Evolutionary conservation across 2,329 filamentous ascomycete genomes (phyloP).

Genomic region (Pyricularia grisea): DNA sequence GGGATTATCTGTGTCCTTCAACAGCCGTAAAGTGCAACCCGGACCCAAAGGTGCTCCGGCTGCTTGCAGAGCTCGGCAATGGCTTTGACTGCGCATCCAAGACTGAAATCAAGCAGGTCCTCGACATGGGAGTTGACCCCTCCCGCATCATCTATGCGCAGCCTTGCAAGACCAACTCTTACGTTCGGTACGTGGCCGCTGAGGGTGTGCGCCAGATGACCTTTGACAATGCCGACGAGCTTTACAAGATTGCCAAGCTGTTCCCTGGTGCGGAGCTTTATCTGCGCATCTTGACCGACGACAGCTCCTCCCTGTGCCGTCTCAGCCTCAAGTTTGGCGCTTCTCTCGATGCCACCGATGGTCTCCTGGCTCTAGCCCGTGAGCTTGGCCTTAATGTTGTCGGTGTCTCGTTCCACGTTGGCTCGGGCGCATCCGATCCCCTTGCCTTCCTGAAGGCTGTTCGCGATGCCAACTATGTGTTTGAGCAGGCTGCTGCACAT

Average conservation of each 20-base stretch:
- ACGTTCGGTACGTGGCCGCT: constrained; percentile 80
- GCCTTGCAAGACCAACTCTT: constrained; percentile 99
- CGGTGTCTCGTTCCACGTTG: constrained; percentile 96
- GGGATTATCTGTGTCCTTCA: background rate
- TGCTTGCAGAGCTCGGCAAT: constrained; percentile 79
- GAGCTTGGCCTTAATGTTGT: constrained; percentile 82
- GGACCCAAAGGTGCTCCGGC: constrained; percentile 76
- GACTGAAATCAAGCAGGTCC: constrained; percentile 87
- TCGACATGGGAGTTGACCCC: constrained; percentile 73
- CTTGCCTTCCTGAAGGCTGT: constrained; percentile 85
- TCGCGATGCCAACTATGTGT: constrained; percentile 77
- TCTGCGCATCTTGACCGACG: constrained; percentile 91
- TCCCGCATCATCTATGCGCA: constrained; percentile 97
- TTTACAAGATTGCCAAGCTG: constrained; percentile 93
- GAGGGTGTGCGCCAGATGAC: constrained; percentile 95
- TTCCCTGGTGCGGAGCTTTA: constrained; percentile 85
- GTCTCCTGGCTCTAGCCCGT: constrained; percentile 71
- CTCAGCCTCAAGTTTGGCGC: constrained; percentile 97
- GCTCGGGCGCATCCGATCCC: constrained; percentile 93
- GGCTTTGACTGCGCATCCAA: constrained; percentile 99
- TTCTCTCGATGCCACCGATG: constrained; percentile 69
- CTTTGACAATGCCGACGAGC: constrained; percentile 95
- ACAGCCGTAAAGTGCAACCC: constrained; percentile 98
- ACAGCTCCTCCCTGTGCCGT: constrained; percentile 87
- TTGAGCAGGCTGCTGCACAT: constrained; percentile 68